Percentiles rank a stretch among this genome's conserved stretches.
Conservation (phyloP, 2,329 filamentous ascomycete genomes). For the Rhynchosporium graminicola region DNA sequence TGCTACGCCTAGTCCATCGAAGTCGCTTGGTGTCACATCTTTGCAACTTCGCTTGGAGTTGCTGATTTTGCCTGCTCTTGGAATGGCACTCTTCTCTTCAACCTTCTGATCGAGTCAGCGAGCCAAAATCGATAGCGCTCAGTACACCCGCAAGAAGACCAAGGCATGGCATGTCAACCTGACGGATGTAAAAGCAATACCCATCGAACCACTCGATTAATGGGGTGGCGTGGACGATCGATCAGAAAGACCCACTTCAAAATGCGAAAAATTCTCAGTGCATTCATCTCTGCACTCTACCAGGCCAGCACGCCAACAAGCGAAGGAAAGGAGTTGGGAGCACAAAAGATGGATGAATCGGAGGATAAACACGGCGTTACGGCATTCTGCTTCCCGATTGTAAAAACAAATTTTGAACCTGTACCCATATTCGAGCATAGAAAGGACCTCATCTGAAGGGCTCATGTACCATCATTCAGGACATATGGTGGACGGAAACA, state of each 20-base stretch:
- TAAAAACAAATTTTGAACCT: no score
- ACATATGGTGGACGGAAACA: no score
- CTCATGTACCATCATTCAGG: no score
- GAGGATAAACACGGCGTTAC: background rate
- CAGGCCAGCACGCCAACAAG: background rate
- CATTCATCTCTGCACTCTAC: background rate
- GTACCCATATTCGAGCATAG: no score
- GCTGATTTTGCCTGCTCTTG: background rate
- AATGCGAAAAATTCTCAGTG: background rate
- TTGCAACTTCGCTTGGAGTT: background rate
- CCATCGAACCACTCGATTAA: no score
- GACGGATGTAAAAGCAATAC: no score
- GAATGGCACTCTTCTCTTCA: background rate
- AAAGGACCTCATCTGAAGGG: no score
- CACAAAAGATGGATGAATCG: background rate
- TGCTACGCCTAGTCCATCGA: conserved; percentile 36
- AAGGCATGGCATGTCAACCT: no score
- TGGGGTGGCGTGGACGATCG: no score
- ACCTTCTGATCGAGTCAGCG: background rate
- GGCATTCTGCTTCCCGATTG: background rate
- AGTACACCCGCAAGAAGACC: background rate
- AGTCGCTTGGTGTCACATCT: conserved; percentile 23
- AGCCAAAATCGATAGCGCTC: background rate
- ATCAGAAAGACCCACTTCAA: background rate
- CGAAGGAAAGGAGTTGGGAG: background rate